Percentiles rank a stretch among this genome's conserved stretches.
phyloP scores from a whole-genome alignment of 2,329 filamentous ascomycete genomes.

The Aspergillus uvarum region DNA sequence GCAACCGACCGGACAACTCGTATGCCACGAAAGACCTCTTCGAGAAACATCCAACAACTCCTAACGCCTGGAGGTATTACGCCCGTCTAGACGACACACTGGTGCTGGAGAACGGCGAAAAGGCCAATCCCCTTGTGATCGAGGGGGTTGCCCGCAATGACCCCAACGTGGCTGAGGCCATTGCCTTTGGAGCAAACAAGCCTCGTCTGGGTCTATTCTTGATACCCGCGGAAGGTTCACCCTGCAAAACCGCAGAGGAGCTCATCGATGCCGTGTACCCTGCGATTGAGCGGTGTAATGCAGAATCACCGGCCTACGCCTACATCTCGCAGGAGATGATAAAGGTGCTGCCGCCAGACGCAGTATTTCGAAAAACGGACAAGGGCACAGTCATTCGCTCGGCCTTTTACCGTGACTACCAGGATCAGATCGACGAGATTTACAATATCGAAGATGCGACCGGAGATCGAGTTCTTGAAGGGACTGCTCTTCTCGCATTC shows the following conservation, averaged over 20 bases:
- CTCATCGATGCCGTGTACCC: constrained; percentile 53
- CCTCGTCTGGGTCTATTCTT: constrained; percentile 58
- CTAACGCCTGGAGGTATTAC: constrained; percentile 50
- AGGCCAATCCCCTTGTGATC: constrained; percentile 48
- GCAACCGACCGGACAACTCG: constrained; percentile 49
- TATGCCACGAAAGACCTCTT: constrained; percentile 53
- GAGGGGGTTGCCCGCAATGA: constrained; percentile 57
- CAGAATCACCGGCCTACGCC: constrained; percentile 42
- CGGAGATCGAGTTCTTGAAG: constrained; percentile 18
- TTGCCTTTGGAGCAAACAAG: constrained; percentile 58
- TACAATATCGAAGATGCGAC: constrained; percentile 17
- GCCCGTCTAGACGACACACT: constrained; percentile 49
- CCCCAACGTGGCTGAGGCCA: constrained; percentile 54
- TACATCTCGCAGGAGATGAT: constrained; percentile 28
- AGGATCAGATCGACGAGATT: constrained; percentile 18
- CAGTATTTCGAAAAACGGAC: constrained; percentile 22
- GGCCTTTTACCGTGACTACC: constrained; percentile 24
- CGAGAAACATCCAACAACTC: constrained; percentile 41
- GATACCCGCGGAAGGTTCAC: constrained; percentile 46
- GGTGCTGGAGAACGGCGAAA: constrained; percentile 52
- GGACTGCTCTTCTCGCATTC: constrained; percentile 14
- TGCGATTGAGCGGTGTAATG: constrained; percentile 53
- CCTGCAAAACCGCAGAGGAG: constrained; percentile 44
- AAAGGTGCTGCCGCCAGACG: constrained; percentile 18
- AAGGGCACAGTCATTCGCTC: constrained; percentile 27